Conservation (phyloP, 768 basidiomycete genomes). For the Xerocomellus chrysenteron region DNA sequence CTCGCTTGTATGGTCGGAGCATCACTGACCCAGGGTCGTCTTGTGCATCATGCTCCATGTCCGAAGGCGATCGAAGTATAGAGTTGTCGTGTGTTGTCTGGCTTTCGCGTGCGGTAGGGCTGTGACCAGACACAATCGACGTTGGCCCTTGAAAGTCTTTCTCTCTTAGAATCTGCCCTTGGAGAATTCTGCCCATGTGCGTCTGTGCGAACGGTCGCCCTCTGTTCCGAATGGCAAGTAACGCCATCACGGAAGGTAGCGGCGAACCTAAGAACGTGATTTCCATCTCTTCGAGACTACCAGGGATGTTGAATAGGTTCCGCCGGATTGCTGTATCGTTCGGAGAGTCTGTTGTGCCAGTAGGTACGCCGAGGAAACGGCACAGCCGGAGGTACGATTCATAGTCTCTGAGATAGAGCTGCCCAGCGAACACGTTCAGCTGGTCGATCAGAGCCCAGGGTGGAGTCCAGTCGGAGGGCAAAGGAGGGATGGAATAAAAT, state of each 20-base stretch:
- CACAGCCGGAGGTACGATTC: constrained; percentile 22
- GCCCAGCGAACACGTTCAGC: neutral
- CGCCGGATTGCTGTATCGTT: neutral
- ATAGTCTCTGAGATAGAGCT: constrained; percentile 22
- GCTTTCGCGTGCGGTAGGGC: neutral
- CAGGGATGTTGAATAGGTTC: neutral
- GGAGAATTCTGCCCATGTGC: neutral
- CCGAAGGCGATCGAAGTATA: no score
- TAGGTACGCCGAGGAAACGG: constrained; percentile 19
- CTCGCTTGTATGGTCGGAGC: neutral
- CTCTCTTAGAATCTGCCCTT: neutral
- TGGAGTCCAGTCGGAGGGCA: constrained; percentile 1
- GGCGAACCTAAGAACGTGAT: neutral
- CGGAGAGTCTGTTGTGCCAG: no score
- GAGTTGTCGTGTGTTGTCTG: neutral
- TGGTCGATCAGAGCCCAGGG: constrained; percentile 6
- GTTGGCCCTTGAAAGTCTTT: neutral
- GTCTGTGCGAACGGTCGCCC: neutral
- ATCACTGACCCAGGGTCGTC: neutral
- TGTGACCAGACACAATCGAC: no score
- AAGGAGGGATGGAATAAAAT: constrained; percentile 7
- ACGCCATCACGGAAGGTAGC: neutral
- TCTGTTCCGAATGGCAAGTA: neutral
- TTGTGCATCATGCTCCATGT: no score
- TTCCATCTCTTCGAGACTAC: neutral